Evolutionary conservation across 306 rosid species (phyloP).

Genomic region (Malus domestica): DNA sequence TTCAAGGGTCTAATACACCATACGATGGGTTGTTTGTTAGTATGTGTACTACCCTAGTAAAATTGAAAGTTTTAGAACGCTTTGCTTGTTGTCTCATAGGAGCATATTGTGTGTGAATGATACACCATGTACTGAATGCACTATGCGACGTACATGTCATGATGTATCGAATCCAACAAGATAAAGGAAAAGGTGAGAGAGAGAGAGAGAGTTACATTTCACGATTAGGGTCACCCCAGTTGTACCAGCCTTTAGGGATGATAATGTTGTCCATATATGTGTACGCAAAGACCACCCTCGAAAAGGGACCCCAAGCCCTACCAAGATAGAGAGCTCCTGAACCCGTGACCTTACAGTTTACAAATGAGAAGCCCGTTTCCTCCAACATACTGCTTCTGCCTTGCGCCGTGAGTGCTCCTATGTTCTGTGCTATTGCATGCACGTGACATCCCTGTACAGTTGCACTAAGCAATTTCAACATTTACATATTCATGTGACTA

Average conservation of each 20-base stretch:
- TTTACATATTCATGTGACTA: not conserved
- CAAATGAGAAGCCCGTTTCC: slow-evolving; percentile 94
- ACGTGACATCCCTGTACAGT: slow-evolving; percentile 75
- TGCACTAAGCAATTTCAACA: not conserved
- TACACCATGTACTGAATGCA: not conserved
- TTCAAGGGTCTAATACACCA: not conserved
- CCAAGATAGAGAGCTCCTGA: slow-evolving; percentile 95
- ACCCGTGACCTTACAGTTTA: slow-evolving; percentile 94
- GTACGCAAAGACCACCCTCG: slow-evolving; percentile 80
- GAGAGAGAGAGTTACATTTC: slow-evolving; percentile 45
- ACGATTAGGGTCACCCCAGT: slow-evolving; percentile 96
- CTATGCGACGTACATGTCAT: not conserved
- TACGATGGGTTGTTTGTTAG: not conserved
- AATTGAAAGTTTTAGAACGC: not conserved
- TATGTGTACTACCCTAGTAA: not conserved
- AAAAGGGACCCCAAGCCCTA: slow-evolving; percentile 98
- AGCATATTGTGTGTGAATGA: not conserved
- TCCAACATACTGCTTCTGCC: slow-evolving; percentile 73
- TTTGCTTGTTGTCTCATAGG: not conserved
- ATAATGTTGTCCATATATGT: slow-evolving; percentile 95
- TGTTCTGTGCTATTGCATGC: slow-evolving; percentile 72
- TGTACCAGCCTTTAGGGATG: slow-evolving; percentile 96
- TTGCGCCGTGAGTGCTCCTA: slow-evolving; percentile 90
- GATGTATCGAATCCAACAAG: not conserved
- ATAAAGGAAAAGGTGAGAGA: not conserved